A percentile compares a stretch with the other conserved stretches of the same genome.
Evolutionary conservation across 2,329 filamentous ascomycete species (phyloP).

Genomic region (Dactylella cylindrospora): DNA sequence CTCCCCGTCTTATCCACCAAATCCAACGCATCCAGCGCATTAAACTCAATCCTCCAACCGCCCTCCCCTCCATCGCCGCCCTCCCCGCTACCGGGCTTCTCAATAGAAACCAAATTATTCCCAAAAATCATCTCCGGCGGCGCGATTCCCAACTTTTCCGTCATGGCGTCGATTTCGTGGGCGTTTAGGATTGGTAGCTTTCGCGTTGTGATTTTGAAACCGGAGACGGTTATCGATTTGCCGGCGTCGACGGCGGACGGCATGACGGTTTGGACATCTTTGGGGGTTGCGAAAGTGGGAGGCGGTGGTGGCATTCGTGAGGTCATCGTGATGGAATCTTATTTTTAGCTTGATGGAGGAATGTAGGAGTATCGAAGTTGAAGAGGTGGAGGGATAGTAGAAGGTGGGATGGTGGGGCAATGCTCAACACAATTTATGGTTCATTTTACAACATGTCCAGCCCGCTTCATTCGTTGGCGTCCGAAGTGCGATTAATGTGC

Average conservation of each 20-base stretch:
- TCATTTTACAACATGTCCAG: too few species aligned
- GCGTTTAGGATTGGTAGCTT: slow-evolving; percentile 91
- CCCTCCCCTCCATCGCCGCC: background rate
- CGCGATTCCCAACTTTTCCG: slow-evolving; percentile 74
- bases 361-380: slow-evolving; percentile 8
- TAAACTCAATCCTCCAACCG: slow-evolving; percentile 76
- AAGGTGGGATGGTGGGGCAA: slow-evolving; percentile 16
- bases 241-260: slow-evolving; percentile 43
- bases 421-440: background rate
- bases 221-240: slow-evolving; percentile 43
- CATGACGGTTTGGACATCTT: slow-evolving; percentile 33
- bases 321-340: slow-evolving; percentile 4
- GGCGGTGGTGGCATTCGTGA: slow-evolving; percentile 23
- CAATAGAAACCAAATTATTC: slow-evolving; percentile 79
- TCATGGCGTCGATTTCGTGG: slow-evolving; percentile 83
- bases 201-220: slow-evolving; percentile 46
- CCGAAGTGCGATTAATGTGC: too few species aligned
- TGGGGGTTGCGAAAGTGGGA: slow-evolving; percentile 1
- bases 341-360: slow-evolving; percentile 10
- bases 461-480: too few species aligned
- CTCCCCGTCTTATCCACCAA: slow-evolving; percentile 90
- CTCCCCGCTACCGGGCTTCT: slow-evolving; percentile 66
- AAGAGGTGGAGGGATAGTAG: background rate
- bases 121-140: slow-evolving; percentile 99
- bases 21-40: slow-evolving; percentile 83